Evolutionary conservation across 495 filamentous ascomycete genomes (phyloP).

Genomic region (Neurospora pannonica): DNA sequence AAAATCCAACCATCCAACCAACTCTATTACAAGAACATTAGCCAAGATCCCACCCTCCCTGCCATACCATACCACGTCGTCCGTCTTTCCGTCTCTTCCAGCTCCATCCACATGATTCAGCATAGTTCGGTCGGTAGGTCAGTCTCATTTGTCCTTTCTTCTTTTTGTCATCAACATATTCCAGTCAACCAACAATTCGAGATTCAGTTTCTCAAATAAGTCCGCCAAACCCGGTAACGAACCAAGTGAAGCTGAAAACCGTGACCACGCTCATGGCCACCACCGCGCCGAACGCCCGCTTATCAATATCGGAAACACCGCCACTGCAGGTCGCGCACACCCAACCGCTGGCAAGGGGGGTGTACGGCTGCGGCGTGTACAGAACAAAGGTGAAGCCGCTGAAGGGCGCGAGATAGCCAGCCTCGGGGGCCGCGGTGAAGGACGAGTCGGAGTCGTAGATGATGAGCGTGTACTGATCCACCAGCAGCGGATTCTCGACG

Average conservation of each 20-base stretch:
- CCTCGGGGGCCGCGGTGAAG: constrained; percentile 49
- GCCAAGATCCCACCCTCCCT: neutral
- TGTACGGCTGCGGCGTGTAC: constrained; percentile 63
- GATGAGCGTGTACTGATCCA: constrained; percentile 73
- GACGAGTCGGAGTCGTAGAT: constrained; percentile 65
- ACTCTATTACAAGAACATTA: neutral
- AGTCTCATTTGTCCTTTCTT: neutral
- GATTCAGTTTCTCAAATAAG: constrained; percentile 28
- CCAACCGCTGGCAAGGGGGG: constrained; percentile 46
- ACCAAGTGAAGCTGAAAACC: constrained; percentile 80
- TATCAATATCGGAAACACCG: constrained; percentile 55
- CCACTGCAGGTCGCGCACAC: constrained; percentile 63
- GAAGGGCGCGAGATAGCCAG: constrained; percentile 64
- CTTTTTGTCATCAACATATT: neutral
- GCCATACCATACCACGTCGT: neutral
- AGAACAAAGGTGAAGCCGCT: constrained; percentile 66
- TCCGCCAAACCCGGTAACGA: constrained; percentile 56
- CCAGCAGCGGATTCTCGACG: constrained; percentile 49
- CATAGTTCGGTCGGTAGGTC: neutral
- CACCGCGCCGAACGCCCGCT: constrained; percentile 59
- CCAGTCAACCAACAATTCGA: neutral
- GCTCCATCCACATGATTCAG: neutral
- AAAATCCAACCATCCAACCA: neutral
- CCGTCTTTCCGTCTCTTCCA: neutral
- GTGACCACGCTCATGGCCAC: constrained; percentile 69